phyloP scores from a whole-genome alignment of 805 yeast species.

The Saitoella complicata region DNA sequence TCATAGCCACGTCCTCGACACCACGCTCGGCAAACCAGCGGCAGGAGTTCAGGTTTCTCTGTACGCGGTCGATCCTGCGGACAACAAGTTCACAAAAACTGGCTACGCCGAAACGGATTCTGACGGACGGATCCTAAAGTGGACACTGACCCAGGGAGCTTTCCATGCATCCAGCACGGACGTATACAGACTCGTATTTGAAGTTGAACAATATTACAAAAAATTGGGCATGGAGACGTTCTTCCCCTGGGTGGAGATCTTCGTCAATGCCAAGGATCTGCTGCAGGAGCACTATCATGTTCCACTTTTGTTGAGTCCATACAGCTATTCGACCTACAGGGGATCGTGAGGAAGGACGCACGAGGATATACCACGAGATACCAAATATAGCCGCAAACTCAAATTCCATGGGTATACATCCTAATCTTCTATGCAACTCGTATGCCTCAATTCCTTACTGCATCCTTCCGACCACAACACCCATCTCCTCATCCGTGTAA shows the following conservation, averaged over 20 bases:
- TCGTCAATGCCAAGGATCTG: constrained; percentile 34
- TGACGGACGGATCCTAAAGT: constrained; percentile 65
- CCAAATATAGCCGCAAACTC: no score
- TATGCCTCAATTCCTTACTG: constrained; percentile 20
- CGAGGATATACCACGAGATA: constrained; percentile 26
- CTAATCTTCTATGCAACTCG: no score
- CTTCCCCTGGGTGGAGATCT: constrained; percentile 78
- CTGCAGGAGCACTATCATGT: constrained; percentile 68
- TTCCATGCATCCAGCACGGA: neutral
- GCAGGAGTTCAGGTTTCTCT: constrained; percentile 47
- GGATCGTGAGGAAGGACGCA: constrained; percentile 29
- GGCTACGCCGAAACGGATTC: constrained; percentile 55
- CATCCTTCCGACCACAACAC: constrained; percentile 58
- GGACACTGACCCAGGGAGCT: constrained; percentile 26
- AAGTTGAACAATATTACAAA: constrained; percentile 46
- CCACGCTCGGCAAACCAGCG: constrained; percentile 74
- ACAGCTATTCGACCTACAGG: constrained; percentile 79
- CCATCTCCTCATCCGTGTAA: constrained; percentile 69
- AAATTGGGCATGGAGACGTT: constrained; percentile 40
- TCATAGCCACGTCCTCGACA: constrained; percentile 63
- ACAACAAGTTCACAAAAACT: constrained; percentile 27
- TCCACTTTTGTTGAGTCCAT: constrained; percentile 69
- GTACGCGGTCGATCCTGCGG: constrained; percentile 18
- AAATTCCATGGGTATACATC: no score
- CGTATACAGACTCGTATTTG: constrained; percentile 48